Percentiles rank a stretch among this genome's conserved stretches.
Evolutionary conservation across 192 early-diverging fungal genomes (phyloP).

Genomic region (Podila epigama): DNA sequence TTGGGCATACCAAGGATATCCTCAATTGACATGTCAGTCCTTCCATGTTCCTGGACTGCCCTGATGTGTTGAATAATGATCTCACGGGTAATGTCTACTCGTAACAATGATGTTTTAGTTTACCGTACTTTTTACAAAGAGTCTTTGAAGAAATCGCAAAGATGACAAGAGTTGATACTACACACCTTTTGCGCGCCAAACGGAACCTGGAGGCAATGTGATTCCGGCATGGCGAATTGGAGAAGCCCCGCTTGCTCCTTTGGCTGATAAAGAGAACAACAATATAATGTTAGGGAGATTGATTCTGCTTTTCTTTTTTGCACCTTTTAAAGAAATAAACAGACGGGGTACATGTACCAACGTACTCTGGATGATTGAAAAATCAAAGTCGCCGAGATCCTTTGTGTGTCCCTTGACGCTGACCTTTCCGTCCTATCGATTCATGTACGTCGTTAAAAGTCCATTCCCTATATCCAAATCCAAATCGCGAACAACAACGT

Average conservation of each 20-base stretch:
- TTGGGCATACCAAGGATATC: conserved; percentile 23
- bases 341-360: conserved; percentile 45
- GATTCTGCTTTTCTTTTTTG: not conserved
- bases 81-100: conserved; percentile 13
- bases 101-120: not conserved
- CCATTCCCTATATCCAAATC: not conserved
- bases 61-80: conserved; percentile 13
- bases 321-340: not conserved
- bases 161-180: not conserved
- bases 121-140: too few relatives aligned
- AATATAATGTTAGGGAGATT: not conserved
- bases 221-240: conserved; percentile 16
- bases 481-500: not conserved
- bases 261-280: conserved; percentile 4
- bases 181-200: conserved; percentile 72
- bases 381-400: conserved; percentile 78
- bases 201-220: conserved; percentile 35
- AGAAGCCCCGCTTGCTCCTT: not conserved
- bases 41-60: conserved; percentile 6
- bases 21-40: conserved; percentile 2
- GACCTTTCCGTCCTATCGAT: not conserved
- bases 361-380: conserved; percentile 66
- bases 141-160: too few relatives aligned
- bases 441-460: too few relatives aligned
- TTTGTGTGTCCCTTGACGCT: conserved; percentile 63